Evolutionary conservation across 2,329 filamentous ascomycete genomes (phyloP), one percentile per base, ranked within the genome.

Genomic region (Penicillium sp.): DNA sequence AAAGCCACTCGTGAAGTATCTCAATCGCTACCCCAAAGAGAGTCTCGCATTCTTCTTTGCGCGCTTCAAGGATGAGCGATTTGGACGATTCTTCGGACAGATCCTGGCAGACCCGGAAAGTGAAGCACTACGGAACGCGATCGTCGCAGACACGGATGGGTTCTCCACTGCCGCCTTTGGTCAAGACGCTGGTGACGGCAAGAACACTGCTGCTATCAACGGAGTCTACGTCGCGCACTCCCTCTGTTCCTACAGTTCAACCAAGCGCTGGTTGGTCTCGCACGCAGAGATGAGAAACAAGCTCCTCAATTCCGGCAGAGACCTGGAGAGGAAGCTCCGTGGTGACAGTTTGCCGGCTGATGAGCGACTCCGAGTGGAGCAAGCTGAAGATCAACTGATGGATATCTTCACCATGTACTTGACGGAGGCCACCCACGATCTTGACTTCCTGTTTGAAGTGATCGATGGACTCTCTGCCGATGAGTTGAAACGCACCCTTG

Each of bases 1-100:
- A 39, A 81, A 84, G 51, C 91, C 93, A 0, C 78, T 98, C 19
- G 89, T 95, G 67, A 88, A 88, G 63, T 98, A 95, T 65, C 78
- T 99, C 54, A 95, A 95, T 67, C 82, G 89, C 52, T 98, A 97
- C 64, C 84, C 93, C 0, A 85, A 86, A 55, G 90, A 98, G 62
- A 82, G 90, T 5, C 94, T 89, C 84, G 71, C 77, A 1, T 85
- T 89, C 61, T 84, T 97, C 56, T 75, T 85, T n/a, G 78, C 79
- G 22, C 87, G 84, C 61, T 75, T 97, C 48, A 85, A 88, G 52
- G 87, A 97, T 43, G 79, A 90, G 61, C 86, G 83, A 53, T 95
- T 94, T 61, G 93, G 94, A 3, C 83, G 93, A 15, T 88, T 98
- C 68, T 82, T 98, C 56, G 87, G 88, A 0, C 93, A 98, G 65